Evolutionary conservation across 805 yeast species (phyloP).

Genomic region (Danielozyma ontarioensis): DNA sequence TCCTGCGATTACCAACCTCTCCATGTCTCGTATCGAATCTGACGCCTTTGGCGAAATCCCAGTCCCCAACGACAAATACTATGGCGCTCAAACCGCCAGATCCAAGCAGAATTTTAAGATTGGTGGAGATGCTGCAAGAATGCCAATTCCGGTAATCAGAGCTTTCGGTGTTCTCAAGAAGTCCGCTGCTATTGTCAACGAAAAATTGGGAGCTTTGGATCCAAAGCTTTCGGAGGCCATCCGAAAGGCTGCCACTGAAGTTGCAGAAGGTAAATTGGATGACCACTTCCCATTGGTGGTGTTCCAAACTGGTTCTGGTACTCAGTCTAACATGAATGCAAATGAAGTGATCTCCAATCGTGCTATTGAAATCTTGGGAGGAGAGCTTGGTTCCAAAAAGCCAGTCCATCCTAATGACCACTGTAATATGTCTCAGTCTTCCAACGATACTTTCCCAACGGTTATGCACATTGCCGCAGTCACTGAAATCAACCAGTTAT

Average conservation of each 20-base stretch:
- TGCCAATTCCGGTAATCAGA: conserved; percentile 30
- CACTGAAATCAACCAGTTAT: conserved; percentile 21
- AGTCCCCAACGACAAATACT: conserved; percentile 29
- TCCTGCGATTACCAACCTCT: background rate
- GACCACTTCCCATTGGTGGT: conserved; percentile 38
- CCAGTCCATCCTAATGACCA: conserved; percentile 39
- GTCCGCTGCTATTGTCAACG: conserved; percentile 35
- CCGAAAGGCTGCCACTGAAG: conserved; percentile 33
- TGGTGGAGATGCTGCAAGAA: conserved; percentile 27
- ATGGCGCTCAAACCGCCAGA: conserved; percentile 38
- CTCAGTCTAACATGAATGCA: conserved; percentile 38
- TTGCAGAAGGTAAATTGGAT: conserved; percentile 33
- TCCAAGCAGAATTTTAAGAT: conserved; percentile 34
- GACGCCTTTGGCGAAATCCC: conserved; percentile 37
- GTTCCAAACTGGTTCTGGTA: conserved; percentile 37
- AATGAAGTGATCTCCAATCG: conserved; percentile 36
- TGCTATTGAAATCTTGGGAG: conserved; percentile 36
- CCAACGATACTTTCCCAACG: conserved; percentile 37
- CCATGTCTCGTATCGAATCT: conserved; percentile 24
- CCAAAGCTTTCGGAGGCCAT: conserved; percentile 27
- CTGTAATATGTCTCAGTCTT: conserved; percentile 35
- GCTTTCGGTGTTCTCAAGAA: conserved; percentile 36
- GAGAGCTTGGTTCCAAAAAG: conserved; percentile 29
- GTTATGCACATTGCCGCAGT: conserved; percentile 41
- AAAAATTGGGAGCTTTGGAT: conserved; percentile 28